Conservation (phyloP, 257 asterid genomes). For the Salvia splendens region DNA sequence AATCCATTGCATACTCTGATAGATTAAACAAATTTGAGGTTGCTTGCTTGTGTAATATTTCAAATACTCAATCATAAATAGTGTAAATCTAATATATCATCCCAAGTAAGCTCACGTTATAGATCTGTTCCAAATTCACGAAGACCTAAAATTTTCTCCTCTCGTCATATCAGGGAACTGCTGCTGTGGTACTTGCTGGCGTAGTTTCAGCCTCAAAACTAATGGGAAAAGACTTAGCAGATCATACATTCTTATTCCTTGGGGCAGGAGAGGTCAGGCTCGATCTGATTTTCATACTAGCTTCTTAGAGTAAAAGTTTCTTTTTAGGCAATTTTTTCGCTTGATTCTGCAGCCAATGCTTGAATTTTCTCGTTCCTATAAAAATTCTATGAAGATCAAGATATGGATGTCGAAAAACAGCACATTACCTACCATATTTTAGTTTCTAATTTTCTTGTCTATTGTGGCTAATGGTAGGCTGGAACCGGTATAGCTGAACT, state of each 20-base stretch:
- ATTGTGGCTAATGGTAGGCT: constrained; percentile 56
- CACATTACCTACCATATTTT: background rate
- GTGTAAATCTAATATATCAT: no score
- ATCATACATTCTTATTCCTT: constrained; percentile 86
- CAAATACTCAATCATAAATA: no score
- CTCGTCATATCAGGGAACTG: constrained; percentile 66
- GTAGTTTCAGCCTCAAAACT: constrained; percentile 67
- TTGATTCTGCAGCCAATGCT: background rate
- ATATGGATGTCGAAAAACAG: background rate
- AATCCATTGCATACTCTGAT: no score
- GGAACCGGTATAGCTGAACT: constrained; percentile 99
- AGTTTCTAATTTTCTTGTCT: background rate
- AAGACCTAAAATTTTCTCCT: constrained; percentile 14
- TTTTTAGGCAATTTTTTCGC: background rate
- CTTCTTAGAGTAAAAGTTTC: background rate
- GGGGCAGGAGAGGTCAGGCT: constrained; percentile 94
- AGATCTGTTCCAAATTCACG: constrained; percentile 2
- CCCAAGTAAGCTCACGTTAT: no score
- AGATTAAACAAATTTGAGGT: no score
- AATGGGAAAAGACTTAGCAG: constrained; percentile 68
- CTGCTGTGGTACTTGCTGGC: constrained; percentile 89
- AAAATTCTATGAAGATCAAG: background rate
- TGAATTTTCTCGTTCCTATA: background rate
- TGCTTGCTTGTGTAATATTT: no score
- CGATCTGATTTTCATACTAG: background rate